Percentiles rank a stretch among this genome's conserved stretches.
Conservation (phyloP, 2,329 filamentous ascomycete species). For the Calonectria pseudoreteaudii region DNA sequence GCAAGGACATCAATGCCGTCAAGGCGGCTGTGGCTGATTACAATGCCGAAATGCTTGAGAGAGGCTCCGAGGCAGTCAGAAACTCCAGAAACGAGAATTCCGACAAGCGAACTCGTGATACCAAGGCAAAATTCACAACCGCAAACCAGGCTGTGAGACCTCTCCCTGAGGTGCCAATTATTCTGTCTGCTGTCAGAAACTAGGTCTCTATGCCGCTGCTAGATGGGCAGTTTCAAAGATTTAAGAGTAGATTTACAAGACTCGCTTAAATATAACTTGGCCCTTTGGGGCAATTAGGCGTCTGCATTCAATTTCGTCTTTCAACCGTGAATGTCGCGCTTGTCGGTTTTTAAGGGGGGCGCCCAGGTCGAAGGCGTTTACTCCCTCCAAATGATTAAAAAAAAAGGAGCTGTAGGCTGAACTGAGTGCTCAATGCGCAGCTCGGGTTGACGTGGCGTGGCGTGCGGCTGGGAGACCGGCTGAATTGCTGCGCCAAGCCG, state of each 20-base stretch:
- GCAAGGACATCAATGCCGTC: background rate
- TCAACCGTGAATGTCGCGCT: background rate
- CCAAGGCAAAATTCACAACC: background rate
- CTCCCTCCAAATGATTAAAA: too few relatives aligned
- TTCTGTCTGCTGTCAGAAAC: background rate
- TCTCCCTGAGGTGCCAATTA: background rate
- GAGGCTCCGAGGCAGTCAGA: background rate
- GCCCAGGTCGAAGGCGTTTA: background rate
- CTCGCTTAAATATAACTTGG: background rate
- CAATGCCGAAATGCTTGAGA: background rate
- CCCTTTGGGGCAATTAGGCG: background rate
- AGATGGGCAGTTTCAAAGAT: background rate
- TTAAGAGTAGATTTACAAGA: background rate
- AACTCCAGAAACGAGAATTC: background rate
- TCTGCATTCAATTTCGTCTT: background rate
- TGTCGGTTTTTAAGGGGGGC: background rate
- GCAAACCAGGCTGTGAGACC: background rate
- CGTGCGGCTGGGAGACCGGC: background rate
- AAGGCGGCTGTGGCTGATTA: background rate
- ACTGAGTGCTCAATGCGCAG: too few relatives aligned
- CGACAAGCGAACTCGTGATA: background rate
- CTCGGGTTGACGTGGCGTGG: background rate
- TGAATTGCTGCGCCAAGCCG: background rate
- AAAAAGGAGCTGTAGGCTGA: too few relatives aligned
- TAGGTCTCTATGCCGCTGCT: background rate